Evolutionary conservation across 1,284 basidiomycete species (phyloP).

Genomic region (Xerocomus amazonicus): DNA sequence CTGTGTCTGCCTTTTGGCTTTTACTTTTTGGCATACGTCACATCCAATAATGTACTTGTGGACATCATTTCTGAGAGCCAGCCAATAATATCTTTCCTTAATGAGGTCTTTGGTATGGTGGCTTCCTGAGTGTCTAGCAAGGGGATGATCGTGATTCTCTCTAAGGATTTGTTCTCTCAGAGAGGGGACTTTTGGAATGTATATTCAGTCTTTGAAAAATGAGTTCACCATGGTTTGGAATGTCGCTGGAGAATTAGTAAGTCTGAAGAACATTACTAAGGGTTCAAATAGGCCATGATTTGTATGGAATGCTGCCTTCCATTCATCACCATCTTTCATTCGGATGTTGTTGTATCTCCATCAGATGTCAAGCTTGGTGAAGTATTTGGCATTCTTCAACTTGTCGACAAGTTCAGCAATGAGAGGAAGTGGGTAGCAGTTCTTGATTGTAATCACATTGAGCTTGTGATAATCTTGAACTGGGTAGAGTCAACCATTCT

Average conservation of each 20-base stretch:
- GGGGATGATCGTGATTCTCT: neutral
- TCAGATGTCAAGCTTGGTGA: neutral
- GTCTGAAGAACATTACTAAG: neutral
- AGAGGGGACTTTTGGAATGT: neutral
- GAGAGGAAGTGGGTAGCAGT: too few relatives aligned
- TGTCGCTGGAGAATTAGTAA: neutral
- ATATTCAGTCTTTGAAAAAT: neutral
- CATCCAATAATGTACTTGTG: neutral
- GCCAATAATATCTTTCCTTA: neutral
- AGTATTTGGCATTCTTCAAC: neutral
- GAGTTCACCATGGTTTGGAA: constrained; percentile 7
- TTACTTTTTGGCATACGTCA: neutral
- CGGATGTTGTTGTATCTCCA: constrained; percentile 5
- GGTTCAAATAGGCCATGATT: neutral
- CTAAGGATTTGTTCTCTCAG: neutral
- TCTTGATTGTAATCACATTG: too few relatives aligned
- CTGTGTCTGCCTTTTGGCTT: neutral
- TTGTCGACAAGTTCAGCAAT: neutral
- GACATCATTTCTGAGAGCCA: neutral
- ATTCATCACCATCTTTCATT: neutral
- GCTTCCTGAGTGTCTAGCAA: neutral
- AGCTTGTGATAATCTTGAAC: too few relatives aligned
- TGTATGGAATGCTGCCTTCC: neutral
- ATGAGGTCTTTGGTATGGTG: neutral
- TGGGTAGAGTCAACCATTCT: too few relatives aligned